Conservation (phyloP, 495 filamentous ascomycete species). For the Tuber indicum region DNA sequence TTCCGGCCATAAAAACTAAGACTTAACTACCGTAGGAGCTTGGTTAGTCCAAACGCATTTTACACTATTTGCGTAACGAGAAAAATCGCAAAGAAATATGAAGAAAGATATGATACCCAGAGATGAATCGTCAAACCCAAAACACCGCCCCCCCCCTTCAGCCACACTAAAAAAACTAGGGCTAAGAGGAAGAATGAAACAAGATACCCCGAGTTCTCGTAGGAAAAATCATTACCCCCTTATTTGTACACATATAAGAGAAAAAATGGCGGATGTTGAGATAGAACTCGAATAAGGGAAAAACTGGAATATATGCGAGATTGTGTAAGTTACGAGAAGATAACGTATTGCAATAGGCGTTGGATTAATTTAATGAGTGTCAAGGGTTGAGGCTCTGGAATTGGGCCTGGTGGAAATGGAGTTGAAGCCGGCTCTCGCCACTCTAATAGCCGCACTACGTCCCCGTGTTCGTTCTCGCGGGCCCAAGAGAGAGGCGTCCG, state of each 20-base stretch:
- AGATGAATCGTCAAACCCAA: neutral
- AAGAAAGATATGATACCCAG: too few species aligned
- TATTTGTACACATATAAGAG: neutral
- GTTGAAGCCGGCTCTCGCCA: too few species aligned
- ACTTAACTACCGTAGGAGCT: too few species aligned
- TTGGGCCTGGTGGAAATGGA: too few species aligned
- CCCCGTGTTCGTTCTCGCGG: slow-evolving; percentile 19
- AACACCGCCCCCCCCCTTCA: neutral
- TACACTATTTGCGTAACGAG: too few species aligned
- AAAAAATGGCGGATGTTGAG: too few species aligned
- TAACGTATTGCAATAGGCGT: neutral
- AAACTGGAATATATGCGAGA: neutral
- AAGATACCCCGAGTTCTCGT: neutral
- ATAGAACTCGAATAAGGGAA: neutral
- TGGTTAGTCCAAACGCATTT: too few species aligned
- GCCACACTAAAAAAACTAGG: neutral
- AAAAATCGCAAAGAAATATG: too few species aligned
- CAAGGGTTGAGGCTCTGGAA: too few species aligned
- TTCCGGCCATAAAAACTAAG: too few species aligned
- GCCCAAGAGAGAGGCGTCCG: slow-evolving; percentile 12
- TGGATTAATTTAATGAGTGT: too few species aligned
- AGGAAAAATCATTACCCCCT: neutral
- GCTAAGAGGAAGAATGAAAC: neutral
- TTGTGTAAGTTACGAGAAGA: neutral
- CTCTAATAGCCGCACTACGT: slow-evolving; percentile 4